phyloP scores from a whole-genome alignment of 768 basidiomycete genomes.

The Hypsizygus marmoreus region DNA sequence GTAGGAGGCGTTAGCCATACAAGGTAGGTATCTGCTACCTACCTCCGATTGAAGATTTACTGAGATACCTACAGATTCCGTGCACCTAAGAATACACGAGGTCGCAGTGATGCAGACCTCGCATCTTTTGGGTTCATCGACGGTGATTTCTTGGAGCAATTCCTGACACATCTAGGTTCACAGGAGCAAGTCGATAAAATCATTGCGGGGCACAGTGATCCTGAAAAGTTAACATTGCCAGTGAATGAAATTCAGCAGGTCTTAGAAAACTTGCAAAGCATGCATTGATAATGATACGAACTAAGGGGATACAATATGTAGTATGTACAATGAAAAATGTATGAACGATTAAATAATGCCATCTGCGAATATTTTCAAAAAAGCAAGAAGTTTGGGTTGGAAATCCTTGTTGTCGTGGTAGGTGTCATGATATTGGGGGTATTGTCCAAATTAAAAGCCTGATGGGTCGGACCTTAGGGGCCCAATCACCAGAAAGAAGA shows the following conservation, averaged over 20 bases:
- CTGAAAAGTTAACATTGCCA: slow-evolving; percentile 55
- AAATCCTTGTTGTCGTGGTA: background rate
- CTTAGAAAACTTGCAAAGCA: slow-evolving; percentile 53
- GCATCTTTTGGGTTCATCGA: slow-evolving; percentile 80
- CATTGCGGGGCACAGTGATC: slow-evolving; percentile 56
- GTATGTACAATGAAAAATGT: slow-evolving; percentile 16
- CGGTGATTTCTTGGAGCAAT: slow-evolving; percentile 80
- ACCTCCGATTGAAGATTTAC: background rate
- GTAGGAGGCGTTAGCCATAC: slow-evolving; percentile 63
- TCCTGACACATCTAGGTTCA: slow-evolving; percentile 46
- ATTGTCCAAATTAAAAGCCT: slow-evolving; percentile 5
- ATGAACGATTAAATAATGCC: slow-evolving; percentile 19
- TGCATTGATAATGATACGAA: slow-evolving; percentile 45
- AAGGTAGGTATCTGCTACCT: slow-evolving; percentile 41
- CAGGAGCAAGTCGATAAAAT: slow-evolving; percentile 50
- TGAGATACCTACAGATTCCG: slow-evolving; percentile 54
- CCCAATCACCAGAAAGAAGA: slow-evolving; percentile 25
- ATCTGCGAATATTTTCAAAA: slow-evolving; percentile 1
- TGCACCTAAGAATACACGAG: slow-evolving; percentile 58
- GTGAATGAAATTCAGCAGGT: slow-evolving; percentile 43
- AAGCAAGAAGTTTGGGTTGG: background rate
- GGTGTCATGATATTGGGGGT: background rate
- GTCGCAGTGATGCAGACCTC: slow-evolving; percentile 58
- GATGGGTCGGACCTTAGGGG: background rate
- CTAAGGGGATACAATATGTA: background rate